These are phyloP conservation scores for Vaccinium macrocarpon DNA, from an alignment of 148 eudicot species.

Conservation along the genomic window DNA sequence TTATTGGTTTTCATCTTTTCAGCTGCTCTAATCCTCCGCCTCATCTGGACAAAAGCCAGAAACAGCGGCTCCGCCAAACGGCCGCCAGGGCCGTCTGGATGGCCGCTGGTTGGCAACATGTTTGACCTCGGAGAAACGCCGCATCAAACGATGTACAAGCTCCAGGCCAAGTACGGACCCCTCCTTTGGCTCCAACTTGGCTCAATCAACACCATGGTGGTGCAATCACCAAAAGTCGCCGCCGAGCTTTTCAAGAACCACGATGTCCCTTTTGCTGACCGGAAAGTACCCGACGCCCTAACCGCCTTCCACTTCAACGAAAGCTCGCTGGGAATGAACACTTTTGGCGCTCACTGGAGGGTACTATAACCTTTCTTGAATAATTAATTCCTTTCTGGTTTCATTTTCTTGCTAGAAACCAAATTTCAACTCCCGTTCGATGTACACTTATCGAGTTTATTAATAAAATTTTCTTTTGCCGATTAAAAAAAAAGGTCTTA, in stretches of 20 bases:
- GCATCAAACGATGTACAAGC: conserved; percentile 16
- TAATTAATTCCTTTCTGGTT: neutral
- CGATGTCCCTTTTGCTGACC: conserved; percentile 15
- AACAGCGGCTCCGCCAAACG: neutral
- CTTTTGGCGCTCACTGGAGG: conserved; percentile 26
- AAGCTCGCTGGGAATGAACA: conserved; percentile 16
- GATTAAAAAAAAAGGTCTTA: too few species aligned
- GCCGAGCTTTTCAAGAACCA: conserved; percentile 26
- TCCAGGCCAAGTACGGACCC: conserved; percentile 20
- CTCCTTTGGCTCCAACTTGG: conserved; percentile 29
- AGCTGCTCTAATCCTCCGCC: neutral
- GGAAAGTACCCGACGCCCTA: conserved; percentile 16
- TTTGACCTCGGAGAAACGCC: conserved; percentile 21
- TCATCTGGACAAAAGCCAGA: neutral
- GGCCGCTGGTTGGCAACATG: conserved; percentile 26
- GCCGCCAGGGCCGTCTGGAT: conserved; percentile 27
- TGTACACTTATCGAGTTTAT: too few species aligned
- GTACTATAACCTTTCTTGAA: neutral
- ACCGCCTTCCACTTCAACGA: conserved; percentile 22
- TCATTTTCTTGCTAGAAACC: neutral
- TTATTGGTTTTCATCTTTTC: neutral
- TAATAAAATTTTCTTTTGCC: too few species aligned
- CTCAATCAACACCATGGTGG: conserved; percentile 29
- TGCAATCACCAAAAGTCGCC: conserved; percentile 18
- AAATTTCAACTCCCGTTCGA: too few species aligned